These are phyloP conservation scores for Daldinia loculata DNA, from an alignment of 495 filamentous ascomycete species.

Conservation along the genomic window DNA sequence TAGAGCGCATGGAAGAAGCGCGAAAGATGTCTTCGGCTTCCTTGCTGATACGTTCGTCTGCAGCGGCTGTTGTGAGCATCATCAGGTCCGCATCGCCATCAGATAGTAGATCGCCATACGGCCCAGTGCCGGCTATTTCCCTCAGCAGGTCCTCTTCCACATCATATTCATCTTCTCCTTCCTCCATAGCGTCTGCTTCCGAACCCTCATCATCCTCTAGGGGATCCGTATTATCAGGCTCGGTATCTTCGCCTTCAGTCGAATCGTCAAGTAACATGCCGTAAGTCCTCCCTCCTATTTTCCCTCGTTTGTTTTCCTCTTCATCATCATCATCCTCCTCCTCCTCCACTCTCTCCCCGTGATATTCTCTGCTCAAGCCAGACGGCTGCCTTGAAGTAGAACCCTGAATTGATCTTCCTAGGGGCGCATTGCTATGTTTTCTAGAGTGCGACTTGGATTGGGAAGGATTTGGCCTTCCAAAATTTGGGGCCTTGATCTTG, in stretches of 20 bases:
- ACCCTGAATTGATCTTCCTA: constrained; percentile 56
- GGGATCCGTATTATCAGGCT: constrained; percentile 34
- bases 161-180: constrained; percentile 43
- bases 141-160: constrained; percentile 38
- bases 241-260: constrained; percentile 45
- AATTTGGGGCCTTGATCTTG: constrained; percentile 55
- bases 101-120: constrained; percentile 32
- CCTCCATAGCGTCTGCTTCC: constrained; percentile 51
- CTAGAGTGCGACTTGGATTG: constrained; percentile 45
- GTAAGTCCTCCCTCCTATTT: constrained; percentile 42
- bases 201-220: constrained; percentile 44
- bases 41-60: constrained; percentile 53
- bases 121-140: constrained; percentile 39
- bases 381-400: constrained; percentile 50
- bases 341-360: constrained; percentile 44
- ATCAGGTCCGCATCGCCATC: constrained; percentile 54
- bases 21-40: constrained; percentile 58
- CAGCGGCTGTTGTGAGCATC: constrained; percentile 58
- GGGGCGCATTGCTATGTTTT: constrained; percentile 48
- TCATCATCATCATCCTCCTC: constrained; percentile 12
- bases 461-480: constrained; percentile 53
- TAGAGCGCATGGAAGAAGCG: constrained; percentile 53
- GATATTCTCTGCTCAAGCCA: constrained; percentile 49
- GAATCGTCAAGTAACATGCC: constrained; percentile 42
- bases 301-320: constrained; percentile 44